Percentiles rank a stretch among this genome's conserved stretches.
phyloP scores from a whole-genome alignment of 768 basidiomycete genomes.

The Cystobasidiopsis lactophilus region DNA sequence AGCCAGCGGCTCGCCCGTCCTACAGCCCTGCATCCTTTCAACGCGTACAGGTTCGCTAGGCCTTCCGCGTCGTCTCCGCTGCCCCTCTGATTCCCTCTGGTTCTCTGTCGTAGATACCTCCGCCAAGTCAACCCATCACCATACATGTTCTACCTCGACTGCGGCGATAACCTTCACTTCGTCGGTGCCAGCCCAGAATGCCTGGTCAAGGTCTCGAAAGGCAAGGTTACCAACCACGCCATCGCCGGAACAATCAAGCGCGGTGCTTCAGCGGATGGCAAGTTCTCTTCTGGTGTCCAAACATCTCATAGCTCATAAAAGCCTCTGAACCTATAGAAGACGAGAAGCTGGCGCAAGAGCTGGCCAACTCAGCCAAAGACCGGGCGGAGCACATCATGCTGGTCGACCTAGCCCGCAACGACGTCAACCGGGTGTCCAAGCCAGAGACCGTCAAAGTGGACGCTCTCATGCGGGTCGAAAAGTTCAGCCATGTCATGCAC shows the following conservation, averaged over 20 bases:
- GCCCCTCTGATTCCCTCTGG: background rate
- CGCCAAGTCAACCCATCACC: constrained; percentile 92
- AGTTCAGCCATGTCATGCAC: constrained; percentile 95
- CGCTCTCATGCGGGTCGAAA: constrained; percentile 75
- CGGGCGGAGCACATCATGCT: constrained; percentile 98
- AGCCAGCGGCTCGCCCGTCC: constrained; percentile 71
- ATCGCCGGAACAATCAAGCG: constrained; percentile 86
- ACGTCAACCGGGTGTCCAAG: constrained; percentile 90
- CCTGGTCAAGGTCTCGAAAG: constrained; percentile 76
- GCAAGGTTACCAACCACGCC: constrained; percentile 88
- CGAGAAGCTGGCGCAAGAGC: constrained; percentile 44
- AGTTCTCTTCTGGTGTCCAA: constrained; percentile 15
- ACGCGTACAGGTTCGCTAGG: constrained; percentile 46
- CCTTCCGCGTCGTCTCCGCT: background rate
- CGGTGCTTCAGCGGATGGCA: constrained; percentile 68
- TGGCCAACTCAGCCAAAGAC: constrained; percentile 75
- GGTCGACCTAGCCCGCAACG: constrained; percentile 90
- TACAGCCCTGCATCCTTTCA: constrained; percentile 83
- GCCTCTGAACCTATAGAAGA: constrained; percentile 49
- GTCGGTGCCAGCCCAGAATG: constrained; percentile 99
- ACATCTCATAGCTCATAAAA: background rate
- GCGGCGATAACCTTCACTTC: constrained; percentile 60
- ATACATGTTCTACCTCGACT: constrained; percentile 96
- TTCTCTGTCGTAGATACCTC: constrained; percentile 32
- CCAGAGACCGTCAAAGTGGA: constrained; percentile 91